phyloP scores from a whole-genome alignment of 129 eudicot genomes.

The Dittrichia graveolens region DNA sequence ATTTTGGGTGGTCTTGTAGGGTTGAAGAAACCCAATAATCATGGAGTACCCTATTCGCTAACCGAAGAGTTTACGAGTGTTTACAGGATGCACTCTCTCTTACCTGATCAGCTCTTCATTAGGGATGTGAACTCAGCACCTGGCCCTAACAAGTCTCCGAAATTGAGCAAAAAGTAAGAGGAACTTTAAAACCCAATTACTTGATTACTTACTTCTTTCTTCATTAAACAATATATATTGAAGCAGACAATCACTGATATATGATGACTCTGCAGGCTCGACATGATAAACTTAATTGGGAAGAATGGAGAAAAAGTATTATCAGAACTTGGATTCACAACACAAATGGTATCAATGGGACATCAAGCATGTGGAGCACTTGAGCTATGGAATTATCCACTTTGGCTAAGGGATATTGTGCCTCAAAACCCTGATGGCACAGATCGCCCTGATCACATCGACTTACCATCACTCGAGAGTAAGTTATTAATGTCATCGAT shows the following conservation, averaged over 20 bases:
- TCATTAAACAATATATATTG: not conserved
- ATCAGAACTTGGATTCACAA: constrained; percentile 44
- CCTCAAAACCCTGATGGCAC: constrained; percentile 51
- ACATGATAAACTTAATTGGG: constrained; percentile 49
- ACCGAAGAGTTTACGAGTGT: constrained; percentile 67
- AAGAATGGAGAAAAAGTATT: constrained; percentile 35
- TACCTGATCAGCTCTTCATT: constrained; percentile 53
- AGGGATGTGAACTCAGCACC: constrained; percentile 45
- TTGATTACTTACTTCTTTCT: not conserved
- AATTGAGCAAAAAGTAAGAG: constrained; percentile 38
- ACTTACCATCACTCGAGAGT: constrained; percentile 66
- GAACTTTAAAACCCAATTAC: not conserved
- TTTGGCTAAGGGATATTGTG: constrained; percentile 48
- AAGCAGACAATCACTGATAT: not conserved
- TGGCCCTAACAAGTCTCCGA: constrained; percentile 61
- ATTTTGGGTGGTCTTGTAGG: constrained; percentile 64
- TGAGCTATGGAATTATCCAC: constrained; percentile 63
- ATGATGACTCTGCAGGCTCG: constrained; percentile 31
- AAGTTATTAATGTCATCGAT: not conserved
- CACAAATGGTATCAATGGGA: constrained; percentile 71
- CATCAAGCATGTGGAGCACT: constrained; percentile 67
- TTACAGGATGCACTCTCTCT: constrained; percentile 57
- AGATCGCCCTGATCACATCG: constrained; percentile 48
- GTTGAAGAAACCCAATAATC: constrained; percentile 46
- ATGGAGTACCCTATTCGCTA: constrained; percentile 66